Evolutionary conservation across 352 stramenopile species (phyloP), one percentile per base, ranked within the genome.

Genomic region (Globisporangium camurandrum): DNA sequence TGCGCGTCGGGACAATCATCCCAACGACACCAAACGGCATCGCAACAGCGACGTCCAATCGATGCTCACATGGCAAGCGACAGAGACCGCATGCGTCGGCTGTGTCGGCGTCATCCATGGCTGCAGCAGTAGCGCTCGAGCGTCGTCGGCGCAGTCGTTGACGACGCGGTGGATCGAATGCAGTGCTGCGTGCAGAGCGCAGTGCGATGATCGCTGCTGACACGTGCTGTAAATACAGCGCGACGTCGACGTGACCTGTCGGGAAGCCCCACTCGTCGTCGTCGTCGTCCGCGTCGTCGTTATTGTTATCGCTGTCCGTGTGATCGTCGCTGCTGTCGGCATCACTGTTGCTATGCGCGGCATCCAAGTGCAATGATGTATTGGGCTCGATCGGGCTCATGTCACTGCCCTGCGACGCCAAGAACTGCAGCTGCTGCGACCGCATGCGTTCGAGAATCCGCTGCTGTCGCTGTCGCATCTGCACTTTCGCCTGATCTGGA

Each of bases 251-350:
- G 30, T 85, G 75, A 20, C 78, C 78, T 41, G 78, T 85, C n/a
- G 78, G 78, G 26, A 90, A 90, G 0, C 78, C 78, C 78, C 78
- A 90, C 36, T 90, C 78, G 38, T 90, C 78, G 47, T 81, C 69
- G 30, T 81, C 69, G 19, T 83, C 67, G 42, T 85, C 71, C 39
- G 84, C 71, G 33, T 80, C 71, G n/a, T 84, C 66, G 7, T 84
- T 65, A 11, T 67, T 56, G n/a, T 66, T 56, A 9, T 75, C 62
- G 4, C 71, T 62, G 17, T 37, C 24, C 14, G 4, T 7, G 16
- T 4, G 20, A 1, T 4, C 5, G 27, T 47, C 42, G 24, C 16
- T 47, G 17, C 27, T 30, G 41, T 34, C 41, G n/a, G 11, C 17
- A 26, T 22, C 23, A 23, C 7, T 31, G 14, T 19, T 33, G 22